These are phyloP conservation scores for Colletotrichum sp. DNA, from an alignment of 2,329 filamentous ascomycete genomes.

Conservation along the genomic window DNA sequence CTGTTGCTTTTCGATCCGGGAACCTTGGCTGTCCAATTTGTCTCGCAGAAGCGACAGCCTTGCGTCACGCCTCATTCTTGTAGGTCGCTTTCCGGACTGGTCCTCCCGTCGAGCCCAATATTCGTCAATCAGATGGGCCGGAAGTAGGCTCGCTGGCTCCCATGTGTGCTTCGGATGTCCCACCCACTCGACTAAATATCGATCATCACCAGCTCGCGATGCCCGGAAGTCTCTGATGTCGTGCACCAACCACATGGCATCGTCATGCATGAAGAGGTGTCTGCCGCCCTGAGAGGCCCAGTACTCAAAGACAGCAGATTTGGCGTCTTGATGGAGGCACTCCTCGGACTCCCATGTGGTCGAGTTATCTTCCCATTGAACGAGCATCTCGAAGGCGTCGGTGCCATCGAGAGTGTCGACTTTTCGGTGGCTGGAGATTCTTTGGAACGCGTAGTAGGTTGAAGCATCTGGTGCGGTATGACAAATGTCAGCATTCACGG, in stretches of 20 bases:
- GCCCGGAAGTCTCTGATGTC: background rate
- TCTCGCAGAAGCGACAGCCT: background rate
- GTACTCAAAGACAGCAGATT: background rate
- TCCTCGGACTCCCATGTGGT: background rate
- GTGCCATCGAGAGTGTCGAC: background rate
- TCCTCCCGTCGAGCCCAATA: background rate
- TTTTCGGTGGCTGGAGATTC: background rate
- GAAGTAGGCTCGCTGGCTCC: background rate
- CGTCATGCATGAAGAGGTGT: background rate
- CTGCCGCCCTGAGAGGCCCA: background rate
- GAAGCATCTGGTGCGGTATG: background rate
- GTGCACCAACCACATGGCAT: background rate
- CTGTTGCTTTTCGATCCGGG: background rate
- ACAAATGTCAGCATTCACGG: background rate
- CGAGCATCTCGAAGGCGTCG: background rate
- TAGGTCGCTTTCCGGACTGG: background rate
- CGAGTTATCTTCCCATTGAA: background rate
- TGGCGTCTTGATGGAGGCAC: background rate
- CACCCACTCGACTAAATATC: background rate
- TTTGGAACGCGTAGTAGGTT: background rate
- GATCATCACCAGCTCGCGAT: background rate
- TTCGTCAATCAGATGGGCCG: background rate
- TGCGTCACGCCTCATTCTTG: background rate
- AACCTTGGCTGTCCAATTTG: background rate
- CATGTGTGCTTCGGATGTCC: background rate